Conservation (phyloP, 192 early-diverging fungal species). For the Glomus cerebriforme region DNA sequence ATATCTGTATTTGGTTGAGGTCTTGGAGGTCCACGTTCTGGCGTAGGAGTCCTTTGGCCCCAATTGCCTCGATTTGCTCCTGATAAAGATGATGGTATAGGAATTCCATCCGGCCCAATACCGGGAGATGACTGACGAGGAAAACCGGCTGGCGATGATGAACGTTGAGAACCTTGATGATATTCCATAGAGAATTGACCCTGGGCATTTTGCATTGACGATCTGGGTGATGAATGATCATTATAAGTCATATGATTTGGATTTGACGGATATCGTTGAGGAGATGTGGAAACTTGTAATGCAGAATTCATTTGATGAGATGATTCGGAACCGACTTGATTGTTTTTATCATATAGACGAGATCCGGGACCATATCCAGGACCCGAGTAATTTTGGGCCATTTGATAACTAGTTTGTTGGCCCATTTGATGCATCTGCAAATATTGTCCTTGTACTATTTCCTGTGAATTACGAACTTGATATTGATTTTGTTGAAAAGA, state of each 20-base stretch:
- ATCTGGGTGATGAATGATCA: not conserved
- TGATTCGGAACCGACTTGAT: not conserved
- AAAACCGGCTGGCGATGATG: not conserved
- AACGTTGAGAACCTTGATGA: not conserved
- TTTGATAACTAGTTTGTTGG: not conserved
- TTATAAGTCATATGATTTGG: not conserved
- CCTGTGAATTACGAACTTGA: conserved; percentile 7
- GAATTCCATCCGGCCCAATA: conserved; percentile 13
- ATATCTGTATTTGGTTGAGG: not conserved
- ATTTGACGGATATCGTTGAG: not conserved
- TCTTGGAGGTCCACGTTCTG: not conserved
- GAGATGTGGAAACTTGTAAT: not conserved
- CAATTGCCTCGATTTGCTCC: not conserved
- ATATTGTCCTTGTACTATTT: conserved; percentile 2
- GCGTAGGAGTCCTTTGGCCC: not conserved
- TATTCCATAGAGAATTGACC: not conserved
- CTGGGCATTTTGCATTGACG: not conserved
- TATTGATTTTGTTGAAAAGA: not conserved
- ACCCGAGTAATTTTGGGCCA: too few relatives aligned
- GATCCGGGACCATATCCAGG: too few relatives aligned
- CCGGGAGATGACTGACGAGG: not conserved
- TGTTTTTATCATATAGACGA: not conserved
- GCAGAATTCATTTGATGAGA: not conserved
- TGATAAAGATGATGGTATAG: conserved; percentile 12
- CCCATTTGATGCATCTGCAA: not conserved